Conservation (phyloP, 2,329 filamentous ascomycete genomes). For the Aureobasidium sp. region DNA sequence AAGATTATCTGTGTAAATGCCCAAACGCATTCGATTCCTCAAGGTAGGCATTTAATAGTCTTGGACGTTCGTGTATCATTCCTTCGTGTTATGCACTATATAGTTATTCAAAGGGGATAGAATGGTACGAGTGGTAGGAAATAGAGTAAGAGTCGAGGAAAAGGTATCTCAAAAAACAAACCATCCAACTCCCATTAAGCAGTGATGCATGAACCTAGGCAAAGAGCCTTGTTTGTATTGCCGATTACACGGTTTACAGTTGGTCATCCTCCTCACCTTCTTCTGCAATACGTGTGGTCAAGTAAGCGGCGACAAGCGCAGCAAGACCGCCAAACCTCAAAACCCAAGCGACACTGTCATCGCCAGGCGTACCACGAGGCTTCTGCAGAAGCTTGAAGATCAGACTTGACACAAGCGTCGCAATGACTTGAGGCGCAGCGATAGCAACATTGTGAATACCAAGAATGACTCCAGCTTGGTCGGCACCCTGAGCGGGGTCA, state of each 20-base stretch:
- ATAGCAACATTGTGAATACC: constrained; percentile 96
- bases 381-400: constrained; percentile 85
- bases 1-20: neutral
- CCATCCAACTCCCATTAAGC: neutral
- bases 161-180: neutral
- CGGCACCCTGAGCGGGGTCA: constrained; percentile 49
- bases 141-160: neutral
- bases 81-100: neutral
- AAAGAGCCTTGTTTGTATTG: neutral
- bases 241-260: neutral
- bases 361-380: constrained; percentile 71
- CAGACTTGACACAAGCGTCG: constrained; percentile 71
- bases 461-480: constrained; percentile 81
- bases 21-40: neutral
- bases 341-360: constrained; percentile 80
- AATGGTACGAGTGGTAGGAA: neutral
- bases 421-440: constrained; percentile 82
- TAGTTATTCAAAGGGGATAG: neutral
- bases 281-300: constrained; percentile 60
- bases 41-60: neutral
- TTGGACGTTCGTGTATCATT: neutral
- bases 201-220: neutral
- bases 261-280: constrained; percentile 28
- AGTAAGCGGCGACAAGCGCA: constrained; percentile 65
- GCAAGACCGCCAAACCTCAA: constrained; percentile 74